Conservation (phyloP, 225 moss, liverwort and hornwort species). For the Sphagnum tenellum region DNA sequence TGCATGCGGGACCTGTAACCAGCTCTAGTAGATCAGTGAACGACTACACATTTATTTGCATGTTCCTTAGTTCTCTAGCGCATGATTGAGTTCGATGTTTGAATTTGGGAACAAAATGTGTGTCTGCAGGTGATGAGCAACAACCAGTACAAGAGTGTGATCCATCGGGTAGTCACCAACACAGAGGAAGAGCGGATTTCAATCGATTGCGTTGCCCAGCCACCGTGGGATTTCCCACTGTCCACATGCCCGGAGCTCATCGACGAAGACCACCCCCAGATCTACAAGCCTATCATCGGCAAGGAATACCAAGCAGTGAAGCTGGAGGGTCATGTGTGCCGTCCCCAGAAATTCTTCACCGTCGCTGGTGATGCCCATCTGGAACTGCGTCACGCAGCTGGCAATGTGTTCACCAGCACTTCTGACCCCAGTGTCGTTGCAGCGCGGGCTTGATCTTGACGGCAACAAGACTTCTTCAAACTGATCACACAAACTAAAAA, state of each 20-base stretch:
- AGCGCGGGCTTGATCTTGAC: no score
- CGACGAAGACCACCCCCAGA: neutral
- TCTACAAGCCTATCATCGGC: neutral
- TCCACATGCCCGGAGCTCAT: neutral
- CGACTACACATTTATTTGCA: no score
- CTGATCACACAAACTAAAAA: no score
- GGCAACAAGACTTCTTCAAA: no score
- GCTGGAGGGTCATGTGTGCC: constrained; percentile 1
- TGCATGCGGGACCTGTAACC: neutral
- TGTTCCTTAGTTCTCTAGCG: no score
- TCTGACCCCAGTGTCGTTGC: no score
- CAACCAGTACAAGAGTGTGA: neutral
- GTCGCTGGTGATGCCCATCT: no score
- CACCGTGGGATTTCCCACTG: neutral
- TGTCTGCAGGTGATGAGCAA: neutral
- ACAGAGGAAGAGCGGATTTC: neutral
- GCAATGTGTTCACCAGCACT: no score
- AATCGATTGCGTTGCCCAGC: neutral
- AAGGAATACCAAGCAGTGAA: neutral
- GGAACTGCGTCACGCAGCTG: no score
- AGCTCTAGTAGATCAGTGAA: no score
- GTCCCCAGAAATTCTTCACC: neutral
- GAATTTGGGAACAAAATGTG: neutral
- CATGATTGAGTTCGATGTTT: no score
- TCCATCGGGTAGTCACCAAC: neutral